Conservation (phyloP, 495 filamentous ascomycete species). For the Podospora sp. region DNA sequence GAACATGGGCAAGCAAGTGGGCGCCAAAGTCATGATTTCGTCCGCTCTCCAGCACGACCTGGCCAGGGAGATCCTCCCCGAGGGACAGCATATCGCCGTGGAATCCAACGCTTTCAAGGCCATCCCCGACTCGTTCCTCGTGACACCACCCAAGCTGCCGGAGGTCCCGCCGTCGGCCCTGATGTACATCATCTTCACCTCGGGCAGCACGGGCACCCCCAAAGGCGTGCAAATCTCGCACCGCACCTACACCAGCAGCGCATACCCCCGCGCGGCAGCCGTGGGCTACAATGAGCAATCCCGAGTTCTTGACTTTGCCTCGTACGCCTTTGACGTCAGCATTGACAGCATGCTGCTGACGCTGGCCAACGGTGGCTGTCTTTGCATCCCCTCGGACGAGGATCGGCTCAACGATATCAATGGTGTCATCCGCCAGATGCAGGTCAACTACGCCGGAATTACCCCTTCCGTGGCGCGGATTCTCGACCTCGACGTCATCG, state of each 20-base stretch:
- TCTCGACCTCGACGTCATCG: constrained; percentile 23
- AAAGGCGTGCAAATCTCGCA: constrained; percentile 51
- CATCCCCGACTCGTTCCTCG: background rate
- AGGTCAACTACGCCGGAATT: constrained; percentile 31
- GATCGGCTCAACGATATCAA: constrained; percentile 35
- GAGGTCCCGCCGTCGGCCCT: constrained; percentile 21
- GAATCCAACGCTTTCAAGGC: background rate
- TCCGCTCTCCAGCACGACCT: constrained; percentile 20
- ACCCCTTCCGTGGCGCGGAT: constrained; percentile 32
- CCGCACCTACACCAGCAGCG: constrained; percentile 39
- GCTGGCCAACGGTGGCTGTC: constrained; percentile 45
- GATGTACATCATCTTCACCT: constrained; percentile 60
- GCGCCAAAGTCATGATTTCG: constrained; percentile 34
- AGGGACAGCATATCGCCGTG: constrained; percentile 3
- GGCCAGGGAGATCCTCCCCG: constrained; percentile 21
- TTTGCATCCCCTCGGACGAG: constrained; percentile 42
- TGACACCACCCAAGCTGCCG: background rate
- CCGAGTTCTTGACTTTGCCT: constrained; percentile 60
- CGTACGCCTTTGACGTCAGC: constrained; percentile 62
- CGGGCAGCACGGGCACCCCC: constrained; percentile 62
- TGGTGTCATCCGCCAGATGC: constrained; percentile 33
- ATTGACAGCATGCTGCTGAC: constrained; percentile 59
- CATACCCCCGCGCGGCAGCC: constrained; percentile 21
- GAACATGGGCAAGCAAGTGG: constrained; percentile 33
- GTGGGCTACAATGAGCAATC: constrained; percentile 29